Base-by-base conservation (phyloP, 306 rosid genomes). In the Dryas octopetala region DNA sequence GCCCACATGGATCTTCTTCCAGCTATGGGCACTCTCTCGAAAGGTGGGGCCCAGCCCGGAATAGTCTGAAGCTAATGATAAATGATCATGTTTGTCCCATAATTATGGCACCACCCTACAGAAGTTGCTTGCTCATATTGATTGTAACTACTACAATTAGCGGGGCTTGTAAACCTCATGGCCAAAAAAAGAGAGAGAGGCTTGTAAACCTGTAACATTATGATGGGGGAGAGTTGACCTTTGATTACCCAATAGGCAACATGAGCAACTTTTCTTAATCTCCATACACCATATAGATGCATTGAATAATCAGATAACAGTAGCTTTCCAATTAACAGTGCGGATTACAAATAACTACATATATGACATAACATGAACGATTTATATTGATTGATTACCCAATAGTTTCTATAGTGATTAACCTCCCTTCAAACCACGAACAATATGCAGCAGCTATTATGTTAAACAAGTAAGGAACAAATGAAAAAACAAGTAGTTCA, bases 1-100 rank as follows among this genome's bases (percentile, higher is more conserved):
- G 32, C 81, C 89, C 90, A 75, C 84, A 62, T 80, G 75, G 85
- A 88, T 85, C 82, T 88, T 79, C 66, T 78, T 79, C 86, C 82
- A 88, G 86, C 86, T 84, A 81, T 86, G 68, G 64, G 4, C 50
- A 70, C 19, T 62, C 46, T 62, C 66, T 74, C 59, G 62, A 61
- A 55, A 53, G 73, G 68, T 0, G 16, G 83, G 82, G 84, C 71
- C 85, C 79, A 74, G 60, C 62, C 17, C 7, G 28, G 26, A 50
- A 54, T n/a, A 55, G 85, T 80, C 80, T 55, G 17, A 79, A 57
- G 12, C 78, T 84, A 83, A 89, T 89, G 69, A 89, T 87, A 82
- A 83, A 89, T 89, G 69, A 89, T 87, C 54, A 66, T 80, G 87
- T 74, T 86, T 82, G 78, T 38, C 41, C 78, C 19, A 65, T 80